Percentiles rank a stretch among this genome's conserved stretches.
phyloP scores from a whole-genome alignment of 179 eudicot species.

The Silene coronaria region DNA sequence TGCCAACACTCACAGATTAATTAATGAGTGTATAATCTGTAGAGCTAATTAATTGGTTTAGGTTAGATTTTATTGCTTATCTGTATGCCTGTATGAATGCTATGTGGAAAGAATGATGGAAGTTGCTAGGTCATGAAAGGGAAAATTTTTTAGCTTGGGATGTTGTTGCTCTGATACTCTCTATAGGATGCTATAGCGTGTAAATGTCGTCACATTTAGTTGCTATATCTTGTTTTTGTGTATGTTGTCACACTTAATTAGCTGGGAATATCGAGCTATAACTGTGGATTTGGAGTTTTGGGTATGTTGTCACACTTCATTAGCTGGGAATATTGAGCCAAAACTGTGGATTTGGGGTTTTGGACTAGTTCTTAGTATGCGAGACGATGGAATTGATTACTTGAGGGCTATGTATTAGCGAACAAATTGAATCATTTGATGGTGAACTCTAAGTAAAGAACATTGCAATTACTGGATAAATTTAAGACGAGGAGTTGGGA shows the following conservation, averaged over 20 bases:
- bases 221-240: too few relatives aligned
- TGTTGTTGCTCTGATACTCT: conserved; percentile 3
- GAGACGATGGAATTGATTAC: background rate
- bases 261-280: background rate
- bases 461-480: background rate
- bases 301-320: background rate
- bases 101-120: background rate
- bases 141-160: background rate
- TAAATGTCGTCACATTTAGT: background rate
- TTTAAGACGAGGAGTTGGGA: background rate
- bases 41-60: conserved; percentile 3
- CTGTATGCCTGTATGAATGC: background rate
- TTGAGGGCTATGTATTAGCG: background rate
- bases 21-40: background rate
- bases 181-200: background rate
- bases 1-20: background rate
- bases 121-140: background rate
- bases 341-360: background rate
- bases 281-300: background rate
- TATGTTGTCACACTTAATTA: background rate
- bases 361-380: background rate
- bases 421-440: background rate
- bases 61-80: background rate
- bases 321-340: background rate
- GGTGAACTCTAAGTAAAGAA: background rate